Percentiles rank a stretch among this genome's conserved stretches.
phyloP scores from a whole-genome alignment of 2,329 filamentous ascomycete genomes.

The Cytospora chrysosperma region DNA sequence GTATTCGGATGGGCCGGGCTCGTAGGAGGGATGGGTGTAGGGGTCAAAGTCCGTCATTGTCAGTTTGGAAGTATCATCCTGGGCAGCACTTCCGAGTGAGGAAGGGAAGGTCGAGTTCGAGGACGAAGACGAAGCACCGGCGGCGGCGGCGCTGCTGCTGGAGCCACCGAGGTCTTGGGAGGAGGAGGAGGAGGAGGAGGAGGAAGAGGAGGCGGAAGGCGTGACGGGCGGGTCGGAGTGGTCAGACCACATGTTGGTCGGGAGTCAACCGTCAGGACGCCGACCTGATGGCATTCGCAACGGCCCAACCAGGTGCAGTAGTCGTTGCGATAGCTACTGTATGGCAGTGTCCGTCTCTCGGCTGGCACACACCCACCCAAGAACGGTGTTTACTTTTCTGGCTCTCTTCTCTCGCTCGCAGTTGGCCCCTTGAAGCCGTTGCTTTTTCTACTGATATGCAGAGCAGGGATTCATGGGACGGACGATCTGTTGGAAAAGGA shows the following conservation, averaged over 20 bases:
- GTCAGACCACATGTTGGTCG: conserved; percentile 25
- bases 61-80: conserved; percentile 2
- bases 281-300: conserved; percentile 20
- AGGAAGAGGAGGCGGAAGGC: background rate
- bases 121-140: conserved; percentile 6
- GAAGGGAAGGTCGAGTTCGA: conserved; percentile 2
- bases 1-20: conserved; percentile 10
- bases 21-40: conserved; percentile 13
- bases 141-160: background rate
- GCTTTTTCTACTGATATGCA: background rate
- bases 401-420: background rate
- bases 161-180: background rate
- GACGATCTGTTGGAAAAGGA: background rate
- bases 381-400: background rate
- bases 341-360: background rate
- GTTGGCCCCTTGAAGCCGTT: background rate
- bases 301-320: background rate
- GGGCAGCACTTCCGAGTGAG: background rate
- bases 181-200: background rate
- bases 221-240: conserved; percentile 19
- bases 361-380: background rate
- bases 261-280: conserved; percentile 15
- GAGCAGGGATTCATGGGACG: background rate
- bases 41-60: conserved; percentile 6
- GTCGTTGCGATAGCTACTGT: background rate